These are phyloP conservation scores for Cryphonectria nitschkei DNA, from an alignment of 2,329 filamentous ascomycete species.

Conservation along the genomic window DNA sequence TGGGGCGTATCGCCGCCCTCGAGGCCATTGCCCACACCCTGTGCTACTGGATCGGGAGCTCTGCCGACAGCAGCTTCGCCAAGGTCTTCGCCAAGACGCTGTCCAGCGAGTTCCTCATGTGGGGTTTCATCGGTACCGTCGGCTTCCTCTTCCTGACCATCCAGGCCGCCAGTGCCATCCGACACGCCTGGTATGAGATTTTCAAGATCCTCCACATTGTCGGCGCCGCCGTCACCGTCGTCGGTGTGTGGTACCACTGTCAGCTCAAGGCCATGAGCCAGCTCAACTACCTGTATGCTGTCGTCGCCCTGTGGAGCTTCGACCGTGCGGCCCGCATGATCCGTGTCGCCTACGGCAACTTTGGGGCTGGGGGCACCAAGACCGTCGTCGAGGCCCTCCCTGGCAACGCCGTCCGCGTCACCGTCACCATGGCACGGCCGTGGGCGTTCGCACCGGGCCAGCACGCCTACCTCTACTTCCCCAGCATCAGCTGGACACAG, in stretches of 20 bases:
- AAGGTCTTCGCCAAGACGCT: slow-evolving; percentile 42
- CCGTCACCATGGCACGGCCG: slow-evolving; percentile 73
- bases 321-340: slow-evolving; percentile 66
- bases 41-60: slow-evolving; percentile 56
- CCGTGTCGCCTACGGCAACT: slow-evolving; percentile 66
- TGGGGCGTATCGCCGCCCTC: slow-evolving; percentile 74
- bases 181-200: slow-evolving; percentile 79
- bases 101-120: slow-evolving; percentile 55
- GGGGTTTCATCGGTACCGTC: slow-evolving; percentile 64
- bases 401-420: slow-evolving; percentile 74
- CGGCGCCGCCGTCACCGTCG: slow-evolving; percentile 61
- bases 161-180: slow-evolving; percentile 70
- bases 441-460: slow-evolving; percentile 77
- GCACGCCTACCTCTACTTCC: slow-evolving; percentile 81
- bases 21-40: slow-evolving; percentile 70
- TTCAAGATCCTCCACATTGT: slow-evolving; percentile 76
- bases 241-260: slow-evolving; percentile 70
- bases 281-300: slow-evolving; percentile 61
- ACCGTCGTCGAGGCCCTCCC: slow-evolving; percentile 76
- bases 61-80: slow-evolving; percentile 52
- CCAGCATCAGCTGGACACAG: slow-evolving; percentile 70
- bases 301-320: slow-evolving; percentile 67
- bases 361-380: slow-evolving; percentile 67
- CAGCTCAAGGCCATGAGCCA: slow-evolving; percentile 58
- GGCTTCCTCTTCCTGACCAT: slow-evolving; percentile 67